phyloP scores from a whole-genome alignment of 2,329 filamentous ascomycete species.

The Nemania sp. region DNA sequence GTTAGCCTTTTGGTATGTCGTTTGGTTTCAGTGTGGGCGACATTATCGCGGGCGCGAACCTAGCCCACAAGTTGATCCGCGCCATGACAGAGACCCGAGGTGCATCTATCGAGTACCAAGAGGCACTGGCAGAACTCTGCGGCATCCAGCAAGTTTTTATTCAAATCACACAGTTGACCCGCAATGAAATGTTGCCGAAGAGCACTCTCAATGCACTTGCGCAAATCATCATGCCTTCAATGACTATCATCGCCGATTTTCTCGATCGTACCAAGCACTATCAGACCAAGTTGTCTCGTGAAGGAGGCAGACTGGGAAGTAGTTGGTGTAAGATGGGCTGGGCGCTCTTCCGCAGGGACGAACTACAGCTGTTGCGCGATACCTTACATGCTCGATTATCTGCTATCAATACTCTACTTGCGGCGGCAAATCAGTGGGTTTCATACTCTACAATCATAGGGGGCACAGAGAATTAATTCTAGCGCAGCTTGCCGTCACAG shows the following conservation, averaged over 20 bases:
- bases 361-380: constrained; percentile 34
- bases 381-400: constrained; percentile 19
- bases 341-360: constrained; percentile 14
- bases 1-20: too few species aligned
- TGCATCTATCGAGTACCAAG: constrained; percentile 32
- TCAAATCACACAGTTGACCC: constrained; percentile 16
- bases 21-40: constrained; percentile 40
- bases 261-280: constrained; percentile 17
- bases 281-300: neutral
- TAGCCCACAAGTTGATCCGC: constrained; percentile 36
- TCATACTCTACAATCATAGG: too few species aligned
- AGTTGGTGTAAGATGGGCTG: constrained; percentile 11
- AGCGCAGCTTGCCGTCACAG: too few species aligned
- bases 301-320: neutral
- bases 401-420: constrained; percentile 2
- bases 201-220: constrained; percentile 17
- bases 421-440: too few species aligned
- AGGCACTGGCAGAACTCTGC: constrained; percentile 34
- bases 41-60: constrained; percentile 35
- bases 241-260: constrained; percentile 17
- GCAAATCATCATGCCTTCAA: constrained; percentile 19
- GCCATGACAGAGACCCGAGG: constrained; percentile 32
- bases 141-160: constrained; percentile 27
- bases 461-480: too few species aligned
- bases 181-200: constrained; percentile 13